Percentiles rank a stretch among this genome's conserved stretches.
Conservation (phyloP, 495 filamentous ascomycete genomes). For the Penicillium crystallinum region DNA sequence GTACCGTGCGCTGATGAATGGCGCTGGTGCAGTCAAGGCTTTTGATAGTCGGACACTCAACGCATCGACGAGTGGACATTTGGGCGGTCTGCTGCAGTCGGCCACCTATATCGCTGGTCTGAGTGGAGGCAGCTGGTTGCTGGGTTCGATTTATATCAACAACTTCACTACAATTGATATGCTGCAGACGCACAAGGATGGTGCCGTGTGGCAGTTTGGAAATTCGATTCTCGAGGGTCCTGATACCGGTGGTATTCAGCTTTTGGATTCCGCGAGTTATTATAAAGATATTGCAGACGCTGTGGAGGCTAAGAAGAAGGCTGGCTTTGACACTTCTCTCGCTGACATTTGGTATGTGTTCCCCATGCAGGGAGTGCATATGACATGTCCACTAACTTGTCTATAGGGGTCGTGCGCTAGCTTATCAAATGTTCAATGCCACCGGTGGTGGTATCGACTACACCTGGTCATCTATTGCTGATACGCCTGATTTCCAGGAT, state of each 20-base stretch:
- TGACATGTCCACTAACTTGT: conserved; percentile 6
- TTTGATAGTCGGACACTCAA: conserved; percentile 73
- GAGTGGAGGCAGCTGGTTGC: conserved; percentile 83
- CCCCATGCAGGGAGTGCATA: conserved; percentile 7
- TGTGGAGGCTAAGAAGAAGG: conserved; percentile 60
- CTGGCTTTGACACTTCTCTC: conserved; percentile 69
- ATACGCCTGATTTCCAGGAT: conserved; percentile 58
- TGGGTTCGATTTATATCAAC: conserved; percentile 80
- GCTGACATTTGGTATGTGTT: conserved; percentile 75
- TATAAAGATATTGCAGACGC: conserved; percentile 58
- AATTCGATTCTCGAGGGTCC: conserved; percentile 73
- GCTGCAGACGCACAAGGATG: conserved; percentile 41
- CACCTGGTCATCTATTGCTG: conserved; percentile 84
- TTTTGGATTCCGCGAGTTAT: conserved; percentile 55
- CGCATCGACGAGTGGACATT: conserved; percentile 58
- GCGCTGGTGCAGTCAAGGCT: conserved; percentile 80
- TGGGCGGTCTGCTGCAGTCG: conserved; percentile 82
- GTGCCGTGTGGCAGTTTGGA: conserved; percentile 68
- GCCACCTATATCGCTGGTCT: conserved; percentile 81
- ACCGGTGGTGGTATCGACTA: conserved; percentile 69
- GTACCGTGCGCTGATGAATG: conserved; percentile 83
- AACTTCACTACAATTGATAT: conserved; percentile 74
- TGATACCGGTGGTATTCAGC: conserved; percentile 44
- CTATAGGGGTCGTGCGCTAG: conserved; percentile 59
- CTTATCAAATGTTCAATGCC: conserved; percentile 78